phyloP scores from a whole-genome alignment of 768 basidiomycete genomes.

The Lactarius psammicola region DNA sequence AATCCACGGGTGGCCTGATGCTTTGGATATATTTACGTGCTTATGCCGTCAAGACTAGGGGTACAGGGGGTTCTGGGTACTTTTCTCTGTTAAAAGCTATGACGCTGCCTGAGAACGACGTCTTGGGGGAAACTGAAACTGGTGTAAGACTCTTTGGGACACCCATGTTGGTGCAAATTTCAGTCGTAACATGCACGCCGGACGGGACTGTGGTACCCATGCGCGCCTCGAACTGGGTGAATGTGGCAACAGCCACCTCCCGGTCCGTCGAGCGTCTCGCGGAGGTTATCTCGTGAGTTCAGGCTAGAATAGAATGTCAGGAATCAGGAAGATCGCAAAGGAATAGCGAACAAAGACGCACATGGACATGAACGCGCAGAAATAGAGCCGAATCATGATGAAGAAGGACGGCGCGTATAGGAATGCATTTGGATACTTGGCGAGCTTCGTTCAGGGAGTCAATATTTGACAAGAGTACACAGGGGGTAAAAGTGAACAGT shows the following conservation, averaged over 20 bases:
- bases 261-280: background rate
- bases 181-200: background rate
- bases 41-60: background rate
- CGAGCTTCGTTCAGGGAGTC: background rate
- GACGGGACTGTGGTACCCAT: background rate
- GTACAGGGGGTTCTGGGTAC: background rate
- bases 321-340: background rate
- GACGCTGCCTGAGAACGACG: background rate
- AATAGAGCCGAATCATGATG: slow-evolving; percentile 3
- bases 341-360: background rate
- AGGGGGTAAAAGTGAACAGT: background rate
- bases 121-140: background rate
- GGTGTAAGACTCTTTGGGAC: background rate
- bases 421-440: background rate
- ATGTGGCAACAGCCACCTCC: background rate
- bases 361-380: slow-evolving; percentile 8
- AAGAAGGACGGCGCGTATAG: slow-evolving; percentile 6
- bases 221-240: background rate
- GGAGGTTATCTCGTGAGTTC: slow-evolving; percentile 3
- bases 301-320: background rate
- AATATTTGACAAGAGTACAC: background rate
- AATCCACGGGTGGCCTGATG: background rate
- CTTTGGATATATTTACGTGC: background rate
- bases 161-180: background rate
- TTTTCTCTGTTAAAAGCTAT: background rate